Base-by-base conservation (phyloP, 768 basidiomycete genomes). In the Amylocystis lapponica region DNA sequence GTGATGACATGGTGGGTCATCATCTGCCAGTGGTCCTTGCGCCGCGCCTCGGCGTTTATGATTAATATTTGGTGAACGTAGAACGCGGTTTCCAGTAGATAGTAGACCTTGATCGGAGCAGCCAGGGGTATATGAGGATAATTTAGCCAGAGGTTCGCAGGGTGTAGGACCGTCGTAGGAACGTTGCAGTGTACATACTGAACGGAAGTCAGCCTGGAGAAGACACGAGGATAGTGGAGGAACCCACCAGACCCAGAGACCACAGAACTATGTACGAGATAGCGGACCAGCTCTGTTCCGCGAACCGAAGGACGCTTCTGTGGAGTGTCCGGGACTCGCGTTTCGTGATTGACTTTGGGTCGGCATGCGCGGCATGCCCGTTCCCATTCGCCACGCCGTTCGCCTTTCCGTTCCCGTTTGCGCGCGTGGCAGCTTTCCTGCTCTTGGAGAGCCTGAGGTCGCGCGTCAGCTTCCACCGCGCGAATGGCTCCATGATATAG, bases 21-120 rank as follows among this genome's bases (percentile, higher is more conserved):
- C 95, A 97, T 97, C 65, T 97, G 95, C 54, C 71, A 69, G 63
- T 97, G 91, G 63, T 99, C 96, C 61, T 90, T 92, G 44, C 96
- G 74, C 42, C 81, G 77, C 29, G 83, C 91, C 63, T 99, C 96
- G 21, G 93, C 83, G 63, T 97, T 90, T 62, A 99, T 75, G 45
- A 95, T 83, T 48, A 97, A 70, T 10, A 96, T 72, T 64, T 94
- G 92, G 60, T 98, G 93, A 40, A 85, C 64, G 67, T 96, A 99
- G 66, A 93, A 93, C 29, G 88, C 86, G 22, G 76, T 77, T 63
- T 93, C 88, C 17, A 73, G 74, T 21, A 93, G 78, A 59, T 95
- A 96, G 63, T 93, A 95, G 57, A 91, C 75, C 65, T 97, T 97
- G 65, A 92, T 61, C 8, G 87, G 74, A 5, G 71, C 82, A n/a